Base-by-base conservation (phyloP, 805 yeast genomes). In the Alloascoidea africana region DNA sequence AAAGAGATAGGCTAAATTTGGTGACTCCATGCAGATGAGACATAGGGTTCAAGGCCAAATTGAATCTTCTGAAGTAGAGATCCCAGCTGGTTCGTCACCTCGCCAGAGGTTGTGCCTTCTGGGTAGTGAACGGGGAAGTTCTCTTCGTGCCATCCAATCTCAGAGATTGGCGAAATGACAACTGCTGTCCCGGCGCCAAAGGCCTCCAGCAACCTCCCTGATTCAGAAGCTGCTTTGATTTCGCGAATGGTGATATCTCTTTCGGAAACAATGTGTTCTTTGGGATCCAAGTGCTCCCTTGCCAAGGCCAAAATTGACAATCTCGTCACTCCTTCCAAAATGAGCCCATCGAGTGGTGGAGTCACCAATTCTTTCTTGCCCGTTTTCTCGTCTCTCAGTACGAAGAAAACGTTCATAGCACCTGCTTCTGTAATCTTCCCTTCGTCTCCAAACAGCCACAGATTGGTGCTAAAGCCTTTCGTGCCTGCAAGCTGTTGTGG, bases 161-260 rank as follows among this genome's bases (percentile, higher is more conserved):
- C 38, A 13, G 41, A 36, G 23, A 69, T 65, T 34, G 73, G 70
- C 14, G 73, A 58, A 16, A 69, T 69, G 49, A 68, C 58, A 36
- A 66, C 70, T 32, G 73, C 73, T 41, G 75, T 69, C 34, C 75
- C 74, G 34, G 70, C 50, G 37, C 70, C 70, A 44, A 69, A 69
- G 6, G 71, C 72, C 56, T 69, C 75, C 5, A 68, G 55, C 48
- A 69, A 59, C 45, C 65, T 58, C 33, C 69, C 69, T 50, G 63
- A 63, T 16, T 52, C 58, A 15, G 68, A 62, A 37, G 63, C 61
- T 42, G 63, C 61, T 42, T 54, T 53, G 36, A 68, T 63, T 44
- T 68, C 73, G 33, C 48, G 51, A 38, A 68, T 62, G 37, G 73
- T 64, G 56, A 60, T 66, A 41, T 53, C 55, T 42, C 70, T 58